Evolutionary conservation across 164 flowering plant species (phyloP), one percentile per base, ranked within the genome.

Genomic region (Akebia trifoliata): DNA sequence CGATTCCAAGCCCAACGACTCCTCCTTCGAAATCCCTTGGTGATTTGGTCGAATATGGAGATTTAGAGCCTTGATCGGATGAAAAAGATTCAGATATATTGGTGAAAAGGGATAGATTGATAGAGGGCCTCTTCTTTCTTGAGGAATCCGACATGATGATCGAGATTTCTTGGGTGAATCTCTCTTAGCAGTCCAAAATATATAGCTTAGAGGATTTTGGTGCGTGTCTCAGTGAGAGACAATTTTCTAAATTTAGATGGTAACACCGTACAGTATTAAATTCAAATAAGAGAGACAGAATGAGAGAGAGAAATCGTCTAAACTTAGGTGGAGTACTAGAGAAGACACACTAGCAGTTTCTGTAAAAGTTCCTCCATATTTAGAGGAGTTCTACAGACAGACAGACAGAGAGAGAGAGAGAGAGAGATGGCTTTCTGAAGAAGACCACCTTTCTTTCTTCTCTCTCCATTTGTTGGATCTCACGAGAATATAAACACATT

Each of bases 1-100:
- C 76, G 40, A 77, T 77, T 26, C 81, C 81, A 1, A 77, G 71
- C 47, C 81, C 81, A 6, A 77, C 78, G 18, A 69, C 72, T 15
- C 60, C 72, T 12, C 28, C 55, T 9, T 67, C 70, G 52, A 69
- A 76, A 57, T 64, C 62, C 26, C 74, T 61, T 3, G 72, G 74
- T 17, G 80, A 67, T 63, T 70, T 72, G 50, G 11, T 32, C 0
- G 53, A 52, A 46, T 32, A 57, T 6, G 61, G 62, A 38, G 72
- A 55, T 42, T 63, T 69, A 1, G 55, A 61, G 15, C 38, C 59
- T 0, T 47, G 34, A 21, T 52, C 60, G 25, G 54, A 36, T 11
- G 45, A 61, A 38, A 49, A 54, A 2, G 65, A 24, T 35, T 61
- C 63, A 6, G 69, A 31, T 22, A 64, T 50, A 25, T 52, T 61